Evolutionary conservation across 306 rosid species (phyloP).

Genomic region (Trifolium pratense): DNA sequence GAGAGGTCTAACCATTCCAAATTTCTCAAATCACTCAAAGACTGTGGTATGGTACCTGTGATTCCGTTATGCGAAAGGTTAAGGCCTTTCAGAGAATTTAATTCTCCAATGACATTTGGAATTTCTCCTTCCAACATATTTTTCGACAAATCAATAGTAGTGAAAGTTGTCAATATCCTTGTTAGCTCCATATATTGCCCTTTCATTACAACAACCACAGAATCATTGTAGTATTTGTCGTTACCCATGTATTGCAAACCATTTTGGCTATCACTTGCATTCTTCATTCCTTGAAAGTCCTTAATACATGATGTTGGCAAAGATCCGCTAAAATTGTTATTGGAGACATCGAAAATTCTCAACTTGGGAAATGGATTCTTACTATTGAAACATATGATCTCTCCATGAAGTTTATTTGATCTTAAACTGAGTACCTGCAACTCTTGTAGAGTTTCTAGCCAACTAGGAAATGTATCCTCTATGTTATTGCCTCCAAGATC

Average conservation of each 20-base stretch:
- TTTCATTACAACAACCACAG: constrained; percentile 35
- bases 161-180: constrained; percentile 32
- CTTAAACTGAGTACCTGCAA: too few relatives aligned
- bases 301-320: constrained; percentile 43
- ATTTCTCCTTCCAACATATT: constrained; percentile 50
- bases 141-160: constrained; percentile 46
- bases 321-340: constrained; percentile 43
- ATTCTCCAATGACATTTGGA: constrained; percentile 21
- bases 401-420: too few relatives aligned
- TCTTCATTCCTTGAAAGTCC: constrained; percentile 46
- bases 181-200: background rate
- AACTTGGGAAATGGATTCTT: too few relatives aligned
- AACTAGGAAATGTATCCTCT: too few relatives aligned
- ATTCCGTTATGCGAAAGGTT: constrained; percentile 49
- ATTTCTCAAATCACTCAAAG: constrained; percentile 30
- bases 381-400: too few relatives aligned
- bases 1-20: constrained; percentile 53
- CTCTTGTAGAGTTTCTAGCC: too few relatives aligned
- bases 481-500: too few relatives aligned
- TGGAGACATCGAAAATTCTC: constrained; percentile 46
- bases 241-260: background rate
- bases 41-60: constrained; percentile 39
- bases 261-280: background rate
- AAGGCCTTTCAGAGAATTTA: constrained; percentile 40
- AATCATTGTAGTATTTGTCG: background rate